Conservation (phyloP, 225 moss, liverwort and hornwort genomes). For the Thuidium tamariscinum region DNA sequence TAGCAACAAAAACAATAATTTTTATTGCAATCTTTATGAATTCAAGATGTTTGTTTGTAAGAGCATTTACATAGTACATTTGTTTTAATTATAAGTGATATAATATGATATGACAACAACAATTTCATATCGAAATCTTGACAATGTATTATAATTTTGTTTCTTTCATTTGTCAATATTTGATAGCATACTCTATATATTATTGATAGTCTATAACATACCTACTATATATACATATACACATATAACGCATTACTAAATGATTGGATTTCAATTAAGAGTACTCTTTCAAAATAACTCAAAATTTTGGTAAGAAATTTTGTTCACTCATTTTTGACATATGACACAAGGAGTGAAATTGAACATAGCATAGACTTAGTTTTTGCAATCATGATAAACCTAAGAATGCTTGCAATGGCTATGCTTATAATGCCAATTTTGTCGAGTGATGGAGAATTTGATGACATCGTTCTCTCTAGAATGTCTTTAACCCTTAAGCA, state of each 20-base stretch:
- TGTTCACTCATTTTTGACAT: neutral
- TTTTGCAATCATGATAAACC: neutral
- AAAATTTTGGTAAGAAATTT: neutral
- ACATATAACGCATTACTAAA: too few species aligned
- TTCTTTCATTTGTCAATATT: too few species aligned
- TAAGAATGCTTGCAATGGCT: neutral
- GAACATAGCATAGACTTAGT: neutral
- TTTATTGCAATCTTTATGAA: neutral
- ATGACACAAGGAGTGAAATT: neutral
- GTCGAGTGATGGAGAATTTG: neutral
- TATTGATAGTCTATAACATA: too few species aligned
- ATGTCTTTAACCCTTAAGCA: too few species aligned
- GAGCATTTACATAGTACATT: neutral
- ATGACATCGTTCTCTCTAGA: neutral
- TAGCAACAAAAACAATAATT: neutral
- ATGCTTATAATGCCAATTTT: neutral
- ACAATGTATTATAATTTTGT: too few species aligned
- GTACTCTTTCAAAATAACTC: too few species aligned
- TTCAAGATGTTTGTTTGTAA: too few species aligned
- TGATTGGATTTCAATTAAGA: too few species aligned
- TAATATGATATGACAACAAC: too few species aligned
- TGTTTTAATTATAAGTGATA: neutral
- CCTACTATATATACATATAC: too few species aligned
- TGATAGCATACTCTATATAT: too few species aligned
- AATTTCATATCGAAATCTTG: too few species aligned